A percentile compares a stretch with the other conserved stretches of the same genome.
phyloP scores from a whole-genome alignment of 257 asterid genomes.

The Primulina tabacum region DNA sequence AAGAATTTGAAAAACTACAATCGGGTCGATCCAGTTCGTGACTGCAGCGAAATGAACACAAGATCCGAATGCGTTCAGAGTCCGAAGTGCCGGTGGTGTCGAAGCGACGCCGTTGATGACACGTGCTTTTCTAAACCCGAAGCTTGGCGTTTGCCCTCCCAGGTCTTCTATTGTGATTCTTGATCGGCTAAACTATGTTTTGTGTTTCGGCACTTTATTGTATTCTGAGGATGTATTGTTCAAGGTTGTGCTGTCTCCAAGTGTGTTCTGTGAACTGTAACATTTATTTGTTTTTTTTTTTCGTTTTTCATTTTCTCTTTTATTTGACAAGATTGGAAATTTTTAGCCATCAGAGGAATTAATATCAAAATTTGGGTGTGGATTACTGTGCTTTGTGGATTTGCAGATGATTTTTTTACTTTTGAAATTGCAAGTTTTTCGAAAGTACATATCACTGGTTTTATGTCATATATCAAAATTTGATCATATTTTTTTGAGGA shows the following conservation, averaged over 20 bases:
- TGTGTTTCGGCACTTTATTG: background rate
- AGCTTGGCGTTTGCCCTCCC: background rate
- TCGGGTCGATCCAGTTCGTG: background rate
- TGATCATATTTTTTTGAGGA: background rate
- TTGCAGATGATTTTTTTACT: background rate
- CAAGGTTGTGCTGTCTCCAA: background rate
- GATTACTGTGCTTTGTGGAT: background rate
- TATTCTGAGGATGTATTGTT: background rate
- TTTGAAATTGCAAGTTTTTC: background rate
- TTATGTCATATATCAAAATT: background rate
- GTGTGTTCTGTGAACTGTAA: too few relatives aligned
- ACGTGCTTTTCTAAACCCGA: background rate
- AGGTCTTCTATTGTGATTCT: background rate
- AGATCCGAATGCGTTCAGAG: background rate
- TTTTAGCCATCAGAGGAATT: background rate
- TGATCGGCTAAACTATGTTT: background rate
- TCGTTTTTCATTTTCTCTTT: background rate
- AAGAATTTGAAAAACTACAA: background rate
- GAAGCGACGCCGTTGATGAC: conserved; percentile 4
- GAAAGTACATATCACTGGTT: background rate
- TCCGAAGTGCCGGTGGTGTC: background rate
- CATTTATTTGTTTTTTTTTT: too few relatives aligned
- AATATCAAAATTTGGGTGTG: background rate
- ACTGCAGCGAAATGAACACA: background rate
- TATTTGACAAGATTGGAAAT: background rate